A percentile compares a stretch with the other conserved stretches of the same genome.
phyloP scores from a whole-genome alignment of 805 yeast species.

The Starmerella scarabaei region DNA sequence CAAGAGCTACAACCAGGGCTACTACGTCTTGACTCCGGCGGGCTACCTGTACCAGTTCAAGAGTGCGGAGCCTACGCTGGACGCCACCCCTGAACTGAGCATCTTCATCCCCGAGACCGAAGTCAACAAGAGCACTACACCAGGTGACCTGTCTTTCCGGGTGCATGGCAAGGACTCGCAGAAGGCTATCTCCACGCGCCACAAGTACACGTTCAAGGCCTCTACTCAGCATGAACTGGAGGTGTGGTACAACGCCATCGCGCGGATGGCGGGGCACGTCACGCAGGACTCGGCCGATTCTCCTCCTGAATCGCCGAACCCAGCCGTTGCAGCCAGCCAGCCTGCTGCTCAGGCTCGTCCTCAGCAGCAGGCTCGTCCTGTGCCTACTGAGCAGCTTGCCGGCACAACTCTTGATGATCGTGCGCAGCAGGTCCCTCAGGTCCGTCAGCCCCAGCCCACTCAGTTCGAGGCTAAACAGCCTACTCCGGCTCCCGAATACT shows the following conservation, averaged over 20 bases:
- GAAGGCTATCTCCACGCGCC: conserved; percentile 25
- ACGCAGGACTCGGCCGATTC: conserved; percentile 6
- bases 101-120: conserved; percentile 38
- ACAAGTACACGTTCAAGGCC: conserved; percentile 33
- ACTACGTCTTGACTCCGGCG: conserved; percentile 37
- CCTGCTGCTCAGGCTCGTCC: no score
- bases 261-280: conserved; percentile 15
- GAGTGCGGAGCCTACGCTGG: conserved; percentile 8
- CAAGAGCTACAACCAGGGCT: conserved; percentile 33
- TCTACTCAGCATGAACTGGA: conserved; percentile 34
- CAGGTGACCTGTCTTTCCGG: conserved; percentile 32
- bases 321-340: no score
- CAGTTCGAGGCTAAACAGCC: not conserved
- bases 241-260: conserved; percentile 35
- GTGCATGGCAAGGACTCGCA: conserved; percentile 34
- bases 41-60: conserved; percentile 32
- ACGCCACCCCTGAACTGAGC: conserved; percentile 32
- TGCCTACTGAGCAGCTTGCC: conserved; percentile 1
- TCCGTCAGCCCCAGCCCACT: not conserved
- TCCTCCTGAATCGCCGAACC: not conserved
- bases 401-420: conserved; percentile 1
- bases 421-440: not conserved
- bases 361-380: no score
- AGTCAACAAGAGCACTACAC: conserved; percentile 28
- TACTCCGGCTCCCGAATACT: not conserved